Percentiles rank a stretch among this genome's conserved stretches.
Evolutionary conservation across 805 yeast species (phyloP).

Genomic region (Wickerhamiella kurtzmanii): DNA sequence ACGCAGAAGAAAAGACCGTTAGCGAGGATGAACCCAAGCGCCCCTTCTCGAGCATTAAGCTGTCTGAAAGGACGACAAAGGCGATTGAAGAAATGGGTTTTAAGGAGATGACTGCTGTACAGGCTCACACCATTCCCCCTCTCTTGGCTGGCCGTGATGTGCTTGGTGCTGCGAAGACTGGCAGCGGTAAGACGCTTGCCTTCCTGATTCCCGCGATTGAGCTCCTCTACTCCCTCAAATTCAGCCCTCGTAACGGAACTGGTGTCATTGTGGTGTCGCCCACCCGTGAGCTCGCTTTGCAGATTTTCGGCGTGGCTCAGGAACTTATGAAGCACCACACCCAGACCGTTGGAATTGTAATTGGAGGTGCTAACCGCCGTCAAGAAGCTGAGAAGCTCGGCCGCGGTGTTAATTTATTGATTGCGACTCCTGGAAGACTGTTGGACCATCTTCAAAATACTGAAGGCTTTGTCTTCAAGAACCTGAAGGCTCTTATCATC

Average conservation of each 20-base stretch:
- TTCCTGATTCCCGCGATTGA: conserved; percentile 93
- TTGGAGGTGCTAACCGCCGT: conserved; percentile 97
- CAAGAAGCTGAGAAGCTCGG: conserved; percentile 90
- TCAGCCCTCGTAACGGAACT: conserved; percentile 96
- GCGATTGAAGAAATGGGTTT: conserved; percentile 86
- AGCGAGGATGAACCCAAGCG: conserved; percentile 15
- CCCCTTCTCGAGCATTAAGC: conserved; percentile 39
- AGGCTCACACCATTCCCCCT: conserved; percentile 92
- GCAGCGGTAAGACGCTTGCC: conserved; percentile 96
- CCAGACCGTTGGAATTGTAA: conserved; percentile 91
- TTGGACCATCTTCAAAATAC: conserved; percentile 96
- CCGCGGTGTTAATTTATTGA: conserved; percentile 84
- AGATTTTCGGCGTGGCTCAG: conserved; percentile 94
- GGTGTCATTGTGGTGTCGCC: conserved; percentile 95
- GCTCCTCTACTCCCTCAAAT: conserved; percentile 72
- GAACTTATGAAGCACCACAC: conserved; percentile 82
- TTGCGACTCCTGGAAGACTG: conserved; percentile 96
- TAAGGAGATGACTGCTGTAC: conserved; percentile 83
- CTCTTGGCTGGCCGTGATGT: conserved; percentile 93
- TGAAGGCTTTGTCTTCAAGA: conserved; percentile 83
- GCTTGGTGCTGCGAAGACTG: conserved; percentile 98
- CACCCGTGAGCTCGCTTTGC: conserved; percentile 93
- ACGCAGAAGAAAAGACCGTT: conserved; percentile 13
- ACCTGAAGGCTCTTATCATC: conserved; percentile 81
- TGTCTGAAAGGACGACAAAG: conserved; percentile 70